phyloP scores from a whole-genome alignment of 2,329 filamentous ascomycete species.

The Hansfordia pulvinata region DNA sequence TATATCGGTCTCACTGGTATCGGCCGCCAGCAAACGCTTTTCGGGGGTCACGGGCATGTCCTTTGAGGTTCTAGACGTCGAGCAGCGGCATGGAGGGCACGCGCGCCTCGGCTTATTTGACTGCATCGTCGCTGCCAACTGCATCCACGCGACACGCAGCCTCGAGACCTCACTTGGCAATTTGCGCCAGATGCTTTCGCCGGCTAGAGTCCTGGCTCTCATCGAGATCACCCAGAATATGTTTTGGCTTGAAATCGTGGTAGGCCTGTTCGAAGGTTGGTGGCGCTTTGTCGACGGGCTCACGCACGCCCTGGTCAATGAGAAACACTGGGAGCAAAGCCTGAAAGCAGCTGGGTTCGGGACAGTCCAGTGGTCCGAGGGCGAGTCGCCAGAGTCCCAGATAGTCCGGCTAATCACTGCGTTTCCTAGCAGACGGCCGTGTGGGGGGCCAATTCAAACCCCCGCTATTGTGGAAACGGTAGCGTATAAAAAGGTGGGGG shows the following conservation, averaged over 20 bases:
- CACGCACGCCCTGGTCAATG: slow-evolving; percentile 9
- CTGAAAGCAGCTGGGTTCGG: slow-evolving; percentile 13
- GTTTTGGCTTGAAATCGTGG: slow-evolving; percentile 19
- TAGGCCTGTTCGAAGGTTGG: slow-evolving; percentile 23
- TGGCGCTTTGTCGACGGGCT: slow-evolving; percentile 21
- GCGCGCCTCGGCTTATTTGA: slow-evolving; percentile 11
- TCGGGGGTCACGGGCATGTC: slow-evolving; percentile 8
- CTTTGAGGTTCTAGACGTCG: slow-evolving; percentile 16
- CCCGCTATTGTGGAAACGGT: slow-evolving; percentile 10
- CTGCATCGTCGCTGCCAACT: slow-evolving; percentile 18
- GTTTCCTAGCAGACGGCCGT: slow-evolving; percentile 1
- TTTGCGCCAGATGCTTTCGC: slow-evolving; percentile 12
- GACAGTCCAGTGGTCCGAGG: slow-evolving; percentile 17
- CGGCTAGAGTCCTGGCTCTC: slow-evolving; percentile 19
- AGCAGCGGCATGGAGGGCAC: slow-evolving; percentile 11
- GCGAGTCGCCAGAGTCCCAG: slow-evolving; percentile 9
- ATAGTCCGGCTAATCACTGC: slow-evolving; percentile 13
- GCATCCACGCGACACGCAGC: slow-evolving; percentile 18
- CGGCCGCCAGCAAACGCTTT: slow-evolving; percentile 11
- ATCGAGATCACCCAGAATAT: slow-evolving; percentile 18
- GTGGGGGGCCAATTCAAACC: neutral
- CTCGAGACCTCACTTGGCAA: slow-evolving; percentile 8
- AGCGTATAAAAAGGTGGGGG: slow-evolving; percentile 8
- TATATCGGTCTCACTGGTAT: slow-evolving; percentile 18
- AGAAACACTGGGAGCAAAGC: slow-evolving; percentile 10